A percentile compares a stretch with the other conserved stretches of the same genome.
Conservation (phyloP, 495 filamentous ascomycete species). For the Trichoderma orchidacearum region DNA sequence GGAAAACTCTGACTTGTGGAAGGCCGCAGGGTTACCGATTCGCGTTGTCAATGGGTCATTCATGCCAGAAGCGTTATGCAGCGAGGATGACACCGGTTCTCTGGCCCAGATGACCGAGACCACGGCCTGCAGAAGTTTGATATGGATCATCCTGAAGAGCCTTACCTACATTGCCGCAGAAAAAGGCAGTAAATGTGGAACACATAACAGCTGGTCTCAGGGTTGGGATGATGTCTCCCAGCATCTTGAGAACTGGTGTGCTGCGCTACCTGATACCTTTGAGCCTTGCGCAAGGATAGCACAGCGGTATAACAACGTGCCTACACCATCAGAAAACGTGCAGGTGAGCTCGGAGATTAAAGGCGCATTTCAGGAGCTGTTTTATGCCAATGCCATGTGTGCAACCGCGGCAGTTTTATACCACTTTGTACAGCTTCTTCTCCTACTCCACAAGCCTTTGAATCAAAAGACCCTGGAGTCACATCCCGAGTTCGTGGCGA, state of each 20-base stretch:
- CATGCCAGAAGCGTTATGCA: background rate
- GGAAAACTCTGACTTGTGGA: background rate
- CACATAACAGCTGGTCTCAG: background rate
- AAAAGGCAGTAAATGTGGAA: background rate
- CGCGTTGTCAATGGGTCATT: background rate
- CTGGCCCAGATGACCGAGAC: background rate
- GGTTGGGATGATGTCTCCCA: background rate
- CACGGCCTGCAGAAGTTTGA: background rate
- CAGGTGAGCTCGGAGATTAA: background rate
- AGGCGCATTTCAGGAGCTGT: background rate
- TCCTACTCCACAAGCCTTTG: background rate
- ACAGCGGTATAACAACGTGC: background rate
- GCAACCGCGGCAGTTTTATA: background rate
- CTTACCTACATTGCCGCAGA: background rate
- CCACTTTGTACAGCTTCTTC: background rate
- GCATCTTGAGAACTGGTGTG: background rate
- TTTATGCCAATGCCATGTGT: background rate
- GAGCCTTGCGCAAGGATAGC: background rate
- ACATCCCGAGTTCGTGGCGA: background rate
- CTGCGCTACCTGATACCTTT: background rate
- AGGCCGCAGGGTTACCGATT: background rate
- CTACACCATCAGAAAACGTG: background rate
- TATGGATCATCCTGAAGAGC: background rate
- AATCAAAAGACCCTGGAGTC: background rate
- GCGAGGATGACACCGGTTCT: background rate